Evolutionary conservation across 129 eudicot genomes (phyloP).

Genomic region (Saussurea involucrata): DNA sequence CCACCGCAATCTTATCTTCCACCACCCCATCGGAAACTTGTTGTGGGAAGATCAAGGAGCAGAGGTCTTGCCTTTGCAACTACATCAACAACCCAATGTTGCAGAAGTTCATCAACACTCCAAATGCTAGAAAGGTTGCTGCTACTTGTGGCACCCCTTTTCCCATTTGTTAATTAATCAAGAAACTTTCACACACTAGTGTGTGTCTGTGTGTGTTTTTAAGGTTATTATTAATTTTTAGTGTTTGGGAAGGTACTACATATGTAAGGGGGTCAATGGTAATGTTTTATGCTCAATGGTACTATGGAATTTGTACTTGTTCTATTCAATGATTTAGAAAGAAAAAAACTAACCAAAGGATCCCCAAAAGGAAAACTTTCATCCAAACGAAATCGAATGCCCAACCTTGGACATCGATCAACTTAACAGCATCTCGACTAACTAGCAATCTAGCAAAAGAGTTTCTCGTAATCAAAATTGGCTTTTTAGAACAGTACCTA

Average conservation of each 20-base stretch:
- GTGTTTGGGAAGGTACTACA: not conserved
- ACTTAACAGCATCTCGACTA: not conserved
- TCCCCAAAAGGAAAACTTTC: not conserved
- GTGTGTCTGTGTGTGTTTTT: not conserved
- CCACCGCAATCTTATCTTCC: conserved; percentile 26
- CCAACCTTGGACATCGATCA: not conserved
- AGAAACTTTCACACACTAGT: not conserved
- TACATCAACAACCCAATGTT: conserved; percentile 38
- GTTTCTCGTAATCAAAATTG: too few relatives aligned
- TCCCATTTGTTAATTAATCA: conserved; percentile 40
- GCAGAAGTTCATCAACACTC: conserved; percentile 32
- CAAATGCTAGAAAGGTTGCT: conserved; percentile 36
- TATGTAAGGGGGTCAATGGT: not conserved
- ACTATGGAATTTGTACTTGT: conserved; percentile 2
- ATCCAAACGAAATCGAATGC: not conserved
- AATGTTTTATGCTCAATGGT: not conserved
- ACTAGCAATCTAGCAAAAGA: too few relatives aligned
- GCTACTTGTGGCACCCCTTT: conserved; percentile 37
- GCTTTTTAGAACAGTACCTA: too few relatives aligned
- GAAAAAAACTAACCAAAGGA: not conserved
- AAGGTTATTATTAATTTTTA: not conserved
- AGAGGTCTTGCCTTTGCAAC: conserved; percentile 43
- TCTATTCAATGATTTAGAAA: not conserved
- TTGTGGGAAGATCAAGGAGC: conserved; percentile 38
- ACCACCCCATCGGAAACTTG: conserved; percentile 29